Percentiles rank a stretch among this genome's conserved stretches.
phyloP scores from a whole-genome alignment of 2,329 filamentous ascomycete species.

The Trichoderma atrobrunneum region DNA sequence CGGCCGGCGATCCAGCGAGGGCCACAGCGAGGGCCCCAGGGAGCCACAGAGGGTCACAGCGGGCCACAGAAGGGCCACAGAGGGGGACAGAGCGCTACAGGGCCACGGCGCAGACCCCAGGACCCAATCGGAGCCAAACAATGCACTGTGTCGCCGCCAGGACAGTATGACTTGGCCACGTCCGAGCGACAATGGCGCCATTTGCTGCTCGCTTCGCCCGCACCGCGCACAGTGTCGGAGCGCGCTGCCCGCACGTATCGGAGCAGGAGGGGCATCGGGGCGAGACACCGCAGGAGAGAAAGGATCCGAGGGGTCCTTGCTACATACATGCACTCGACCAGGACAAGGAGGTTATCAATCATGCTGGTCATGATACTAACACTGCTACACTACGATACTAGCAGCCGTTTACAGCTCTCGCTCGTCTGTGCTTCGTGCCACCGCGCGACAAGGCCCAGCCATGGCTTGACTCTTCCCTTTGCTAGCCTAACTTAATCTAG shows the following conservation, averaged over 20 bases:
- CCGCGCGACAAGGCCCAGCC: background rate
- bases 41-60: constrained; percentile 22
- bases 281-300: constrained; percentile 2
- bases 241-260: background rate
- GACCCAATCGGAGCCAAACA: constrained; percentile 13
- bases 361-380: background rate
- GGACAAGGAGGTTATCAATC: background rate
- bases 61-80: constrained; percentile 3
- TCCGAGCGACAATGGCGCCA: constrained; percentile 10
- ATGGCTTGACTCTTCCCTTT: background rate
- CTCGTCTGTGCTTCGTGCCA: background rate
- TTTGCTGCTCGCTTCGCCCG: background rate
- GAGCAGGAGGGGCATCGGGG: background rate
- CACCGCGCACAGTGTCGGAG: background rate
- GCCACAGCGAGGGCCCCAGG: constrained; percentile 18
- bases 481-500: constrained; percentile 11
- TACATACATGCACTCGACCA: background rate
- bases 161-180: constrained; percentile 1
- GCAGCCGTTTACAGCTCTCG: background rate
- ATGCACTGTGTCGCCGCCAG: constrained; percentile 12
- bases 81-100: constrained; percentile 10
- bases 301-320: constrained; percentile 6
- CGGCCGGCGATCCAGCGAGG: constrained; percentile 28
- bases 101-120: constrained; percentile 1
- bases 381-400: background rate